Base-by-base conservation (phyloP, 176 grass and related monocot species). In the Aegilops tauschii region DNA sequence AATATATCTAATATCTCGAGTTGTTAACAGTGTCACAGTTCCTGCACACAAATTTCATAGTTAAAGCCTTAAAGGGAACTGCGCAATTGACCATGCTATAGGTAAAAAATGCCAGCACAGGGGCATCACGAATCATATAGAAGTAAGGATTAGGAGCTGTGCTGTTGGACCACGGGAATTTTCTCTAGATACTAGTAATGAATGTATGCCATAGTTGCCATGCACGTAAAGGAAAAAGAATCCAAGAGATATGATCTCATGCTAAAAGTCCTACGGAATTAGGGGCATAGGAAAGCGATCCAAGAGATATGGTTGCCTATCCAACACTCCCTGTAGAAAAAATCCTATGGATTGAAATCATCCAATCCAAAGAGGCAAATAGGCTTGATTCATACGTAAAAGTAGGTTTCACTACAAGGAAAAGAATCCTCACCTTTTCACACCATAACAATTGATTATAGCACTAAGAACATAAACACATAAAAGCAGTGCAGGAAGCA, bases 401-500 rank as follows among this genome's bases (percentile, higher is more conserved):
- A 76, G 8, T n/a, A 66, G 30, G 44, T 20, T 49, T 76, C 34
- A 21, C 39, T 47, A 47, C 17, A 75, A 75, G 13, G 76, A 79
- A 68, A 66, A 49, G 36, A 65, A 65, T 52, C 21, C 62, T 52
- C 32, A 10, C 65, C 1, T 23, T 31, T 65, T 74, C 34, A 63
- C 62, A 76, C 12, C 12, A 78, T 66, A 84, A 35, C 4, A 28
- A 61, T 74, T 36, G 35, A 16, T 62, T 49, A 31, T 61, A 84
- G 9, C 9, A 59, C 16, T 73, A 29, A 68, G 49, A 63, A 34
- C 10, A 61, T 84, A 50, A 49, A 9, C 12, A 77, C 32, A 67
- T 56, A 78, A 78, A 78, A 45, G 25, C 32, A 84, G 74, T 65
- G 10, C 25, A 69, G 21, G 32, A 70, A 83, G 32, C n/a, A 23